phyloP scores from a whole-genome alignment of 148 eudicot genomes.

The Spergularia bocconei region DNA sequence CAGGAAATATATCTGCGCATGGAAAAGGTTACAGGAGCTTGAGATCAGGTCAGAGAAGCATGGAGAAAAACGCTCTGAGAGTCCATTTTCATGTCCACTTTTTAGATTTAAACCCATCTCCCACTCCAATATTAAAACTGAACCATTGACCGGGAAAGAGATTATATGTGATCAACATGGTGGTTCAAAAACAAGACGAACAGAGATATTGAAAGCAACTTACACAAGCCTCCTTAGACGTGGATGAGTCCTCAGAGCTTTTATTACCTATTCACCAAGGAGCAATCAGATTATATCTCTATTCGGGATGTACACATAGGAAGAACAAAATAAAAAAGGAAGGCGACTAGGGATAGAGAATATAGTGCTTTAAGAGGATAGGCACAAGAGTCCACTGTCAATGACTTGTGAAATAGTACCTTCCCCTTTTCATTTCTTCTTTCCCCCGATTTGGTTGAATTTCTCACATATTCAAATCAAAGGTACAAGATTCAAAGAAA shows the following conservation, averaged over 20 bases:
- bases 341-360: no score
- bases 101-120: background rate
- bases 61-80: background rate
- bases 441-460: no score
- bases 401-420: no score
- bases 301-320: background rate
- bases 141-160: background rate
- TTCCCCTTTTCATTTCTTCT: no score
- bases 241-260: slow-evolving; percentile 84
- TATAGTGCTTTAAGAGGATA: no score
- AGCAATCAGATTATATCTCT: background rate
- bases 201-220: slow-evolving; percentile 29
- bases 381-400: no score
- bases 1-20: slow-evolving; percentile 84
- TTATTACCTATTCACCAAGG: slow-evolving; percentile 53
- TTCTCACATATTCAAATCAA: no score
- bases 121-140: background rate
- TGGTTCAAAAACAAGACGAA: background rate
- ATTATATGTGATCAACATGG: background rate
- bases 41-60: background rate
- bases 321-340: background rate
- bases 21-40: slow-evolving; percentile 12
- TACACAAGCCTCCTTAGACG: slow-evolving; percentile 76
- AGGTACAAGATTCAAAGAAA: background rate
- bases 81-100: background rate